Evolutionary conservation across 495 filamentous ascomycete species (phyloP), one percentile per base, ranked within the genome.

Genomic region (Neurospora sp.): DNA sequence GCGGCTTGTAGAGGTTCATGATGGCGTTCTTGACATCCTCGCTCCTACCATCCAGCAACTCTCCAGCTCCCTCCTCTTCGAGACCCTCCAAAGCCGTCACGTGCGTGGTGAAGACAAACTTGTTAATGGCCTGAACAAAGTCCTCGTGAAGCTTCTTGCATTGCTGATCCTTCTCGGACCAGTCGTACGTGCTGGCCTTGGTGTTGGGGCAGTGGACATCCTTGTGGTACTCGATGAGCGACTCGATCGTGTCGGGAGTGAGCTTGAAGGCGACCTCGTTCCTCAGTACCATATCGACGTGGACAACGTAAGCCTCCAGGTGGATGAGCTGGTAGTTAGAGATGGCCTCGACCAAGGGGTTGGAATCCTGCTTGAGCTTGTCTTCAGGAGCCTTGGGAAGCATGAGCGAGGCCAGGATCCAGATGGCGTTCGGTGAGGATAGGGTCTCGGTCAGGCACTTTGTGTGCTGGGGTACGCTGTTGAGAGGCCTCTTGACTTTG

Each of bases 201-300:
- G 93, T 89, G 82, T 99, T 93, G 71, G 94, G 89, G 71, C 94
- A 97, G 84, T 96, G 95, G 75, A 99, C 88, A 70, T 98, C 94
- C 86, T 96, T 94, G 87, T 99, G 96, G 82, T 95, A 98, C 79
- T 97, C 94, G 79, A 97, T 92, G 75, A 99, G 89, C 38, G 93
- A 82, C 77, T 97, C 94, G 85, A 99, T 99, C 61, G 96, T 93
- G 81, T 98, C 96, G 48, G 91, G 91, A n/a, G 94, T 97, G 76
- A 99, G 87, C 86, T 99, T 99, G 89, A 94, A 98, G 72, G 95
- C 96, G 73, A 99, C 94, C 83, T 99, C 96, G 79, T 97, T 97
- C 81, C 94, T 90, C 72, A 96, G 91, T 68, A 99, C 96, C 93
- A 99, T 96, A 84, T 99, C 96, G 82, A 99, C 94, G 83, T 98